Evolutionary conservation across 805 yeast genomes (phyloP).

Genomic region (Limtongozyma cylindracea): DNA sequence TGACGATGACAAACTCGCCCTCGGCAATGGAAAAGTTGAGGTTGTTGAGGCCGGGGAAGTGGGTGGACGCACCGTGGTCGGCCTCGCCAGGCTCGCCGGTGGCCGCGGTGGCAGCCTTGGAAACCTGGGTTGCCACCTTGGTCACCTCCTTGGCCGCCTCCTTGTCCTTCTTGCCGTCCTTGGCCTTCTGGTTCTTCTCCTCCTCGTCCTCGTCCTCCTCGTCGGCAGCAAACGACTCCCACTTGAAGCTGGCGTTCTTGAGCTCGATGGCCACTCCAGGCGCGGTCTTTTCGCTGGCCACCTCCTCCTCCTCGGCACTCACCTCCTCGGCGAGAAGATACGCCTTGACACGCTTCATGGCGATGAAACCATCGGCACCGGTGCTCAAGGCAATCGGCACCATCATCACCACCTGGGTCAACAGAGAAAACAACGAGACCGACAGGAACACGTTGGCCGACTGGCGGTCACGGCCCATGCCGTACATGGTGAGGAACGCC

Average conservation of each 20-base stretch:
- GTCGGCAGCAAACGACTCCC: slow-evolving; percentile 23
- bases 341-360: slow-evolving; percentile 28
- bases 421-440: slow-evolving; percentile 34
- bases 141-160: not conserved
- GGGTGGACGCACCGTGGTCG: slow-evolving; percentile 6
- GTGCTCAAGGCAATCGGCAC: slow-evolving; percentile 48
- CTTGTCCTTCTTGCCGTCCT: not conserved
- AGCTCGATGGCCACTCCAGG: slow-evolving; percentile 26
- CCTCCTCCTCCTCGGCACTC: slow-evolving; percentile 3
- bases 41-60: slow-evolving; percentile 18
- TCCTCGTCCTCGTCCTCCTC: slow-evolving; percentile 2
- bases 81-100: no score
- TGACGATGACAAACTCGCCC: slow-evolving; percentile 52
- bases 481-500: slow-evolving; percentile 17
- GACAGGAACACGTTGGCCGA: slow-evolving; percentile 22
- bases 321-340: slow-evolving; percentile 20
- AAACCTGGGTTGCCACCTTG: not conserved
- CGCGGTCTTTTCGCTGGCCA: no score
- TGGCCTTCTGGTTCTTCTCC: not conserved
- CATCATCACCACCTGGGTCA: slow-evolving; percentile 37
- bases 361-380: slow-evolving; percentile 41
- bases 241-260: slow-evolving; percentile 29
- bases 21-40: slow-evolving; percentile 25
- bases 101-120: not conserved
- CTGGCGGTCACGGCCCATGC: slow-evolving; percentile 11